A percentile compares a stretch with the other conserved stretches of the same genome.
phyloP scores from a whole-genome alignment of 2,329 filamentous ascomycete genomes.

The Leptographium procerum region DNA sequence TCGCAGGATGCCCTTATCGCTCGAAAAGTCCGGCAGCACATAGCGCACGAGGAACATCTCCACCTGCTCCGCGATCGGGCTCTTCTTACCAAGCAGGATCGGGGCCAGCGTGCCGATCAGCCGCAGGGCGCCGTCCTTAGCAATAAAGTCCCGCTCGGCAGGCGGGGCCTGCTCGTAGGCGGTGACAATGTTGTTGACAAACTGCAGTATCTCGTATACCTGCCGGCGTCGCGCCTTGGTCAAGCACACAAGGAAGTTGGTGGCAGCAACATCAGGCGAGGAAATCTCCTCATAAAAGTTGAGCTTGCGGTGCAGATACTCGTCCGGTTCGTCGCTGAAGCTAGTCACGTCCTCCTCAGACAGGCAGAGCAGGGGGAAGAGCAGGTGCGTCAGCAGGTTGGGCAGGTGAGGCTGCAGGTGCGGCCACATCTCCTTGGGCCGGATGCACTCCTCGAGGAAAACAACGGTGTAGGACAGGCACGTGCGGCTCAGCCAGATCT shows the following conservation, averaged over 20 bases:
- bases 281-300: slow-evolving; percentile 98
- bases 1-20: slow-evolving; percentile 79
- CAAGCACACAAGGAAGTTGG: slow-evolving; percentile 89
- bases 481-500: slow-evolving; percentile 86
- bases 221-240: slow-evolving; percentile 93
- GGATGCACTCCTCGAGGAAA: slow-evolving; percentile 94
- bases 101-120: slow-evolving; percentile 95
- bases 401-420: slow-evolving; percentile 88
- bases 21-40: slow-evolving; percentile 96
- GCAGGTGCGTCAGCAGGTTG: slow-evolving; percentile 82
- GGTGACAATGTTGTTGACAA: slow-evolving; percentile 91
- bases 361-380: slow-evolving; percentile 92
- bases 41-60: slow-evolving; percentile 98
- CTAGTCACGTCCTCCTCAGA: slow-evolving; percentile 85
- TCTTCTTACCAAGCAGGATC: slow-evolving; percentile 95
- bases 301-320: slow-evolving; percentile 92
- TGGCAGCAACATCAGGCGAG: slow-evolving; percentile 86
- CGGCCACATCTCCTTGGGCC: slow-evolving; percentile 94
- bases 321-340: slow-evolving; percentile 87
- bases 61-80: slow-evolving; percentile 91
- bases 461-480: slow-evolving; percentile 88
- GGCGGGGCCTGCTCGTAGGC: slow-evolving; percentile 78
- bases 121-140: slow-evolving; percentile 89
- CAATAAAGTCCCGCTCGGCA: slow-evolving; percentile 82
- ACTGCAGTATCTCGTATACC: slow-evolving; percentile 86